Evolutionary conservation across 805 yeast genomes (phyloP).

Genomic region (Teunomyces funiuensis): DNA sequence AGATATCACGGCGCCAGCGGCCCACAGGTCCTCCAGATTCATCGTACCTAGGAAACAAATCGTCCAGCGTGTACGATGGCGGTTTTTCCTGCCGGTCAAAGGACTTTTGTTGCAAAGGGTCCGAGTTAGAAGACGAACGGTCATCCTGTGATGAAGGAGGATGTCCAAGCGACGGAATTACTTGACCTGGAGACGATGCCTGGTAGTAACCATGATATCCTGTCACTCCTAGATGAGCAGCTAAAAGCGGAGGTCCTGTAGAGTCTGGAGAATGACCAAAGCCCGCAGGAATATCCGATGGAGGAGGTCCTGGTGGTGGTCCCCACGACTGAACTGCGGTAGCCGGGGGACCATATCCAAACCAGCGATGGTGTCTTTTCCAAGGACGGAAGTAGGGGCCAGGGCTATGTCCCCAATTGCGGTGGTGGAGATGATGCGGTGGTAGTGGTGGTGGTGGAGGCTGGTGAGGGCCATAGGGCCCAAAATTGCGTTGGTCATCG

Average conservation of each 20-base stretch:
- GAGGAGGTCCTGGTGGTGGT: conserved; percentile 1
- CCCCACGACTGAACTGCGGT: neutral
- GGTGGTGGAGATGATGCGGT: too few relatives aligned
- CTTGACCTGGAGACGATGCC: neutral
- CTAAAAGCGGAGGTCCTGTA: too few relatives aligned
- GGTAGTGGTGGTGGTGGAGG: neutral
- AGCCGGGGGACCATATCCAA: neutral
- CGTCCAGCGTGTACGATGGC: neutral
- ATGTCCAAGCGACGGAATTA: neutral
- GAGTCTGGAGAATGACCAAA: neutral
- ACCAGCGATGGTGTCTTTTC: conserved; percentile 5
- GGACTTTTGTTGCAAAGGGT: neutral
- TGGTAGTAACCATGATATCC: neutral
- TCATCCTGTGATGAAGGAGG: neutral
- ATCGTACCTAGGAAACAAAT: neutral
- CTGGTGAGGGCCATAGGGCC: neutral
- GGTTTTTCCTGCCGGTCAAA: neutral
- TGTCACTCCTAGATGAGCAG: neutral
- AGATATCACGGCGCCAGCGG: neutral
- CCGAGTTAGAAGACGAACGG: neutral
- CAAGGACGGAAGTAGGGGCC: neutral
- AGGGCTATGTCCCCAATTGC: conserved; percentile 2
- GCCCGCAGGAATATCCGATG: neutral
- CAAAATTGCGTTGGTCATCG: conserved; percentile 2
- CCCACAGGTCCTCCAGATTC: neutral